Evolutionary conservation across 2,329 filamentous ascomycete species (phyloP), one percentile per base, ranked within the genome.

Genomic region (Colletotrichum destructivum): DNA sequence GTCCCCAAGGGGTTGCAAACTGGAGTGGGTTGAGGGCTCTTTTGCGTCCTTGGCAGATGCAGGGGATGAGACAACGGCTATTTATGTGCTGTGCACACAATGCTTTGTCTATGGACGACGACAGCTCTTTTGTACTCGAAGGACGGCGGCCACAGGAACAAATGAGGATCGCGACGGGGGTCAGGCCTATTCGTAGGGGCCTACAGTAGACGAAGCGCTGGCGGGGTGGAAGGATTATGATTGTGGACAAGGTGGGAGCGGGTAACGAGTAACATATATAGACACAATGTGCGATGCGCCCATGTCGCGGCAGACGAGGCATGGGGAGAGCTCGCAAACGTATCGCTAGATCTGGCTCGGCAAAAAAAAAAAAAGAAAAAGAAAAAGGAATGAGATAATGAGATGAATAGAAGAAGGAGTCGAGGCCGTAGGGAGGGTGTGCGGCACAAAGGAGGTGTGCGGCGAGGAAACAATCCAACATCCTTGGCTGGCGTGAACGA

Each of bases 271-370:
- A 70, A 61, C 62, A 66, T 72, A 71, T 72, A 71, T 71, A 72
- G 66, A 71, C 61, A 61, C 46, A 56, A 57, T 57, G 35, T 62
- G 35, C 35, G 65, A 69, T 66, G 70, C 52, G 66, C 47, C 35
- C 60, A 55, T 56, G 66, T 61, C 42, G 61, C 57, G 66, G 61
- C 55, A 56, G 66, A 62, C 70, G 55, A 71, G 31, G 61, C 70
- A 71, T 54, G 56, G 66, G 38, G 66, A 55, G 54, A 60, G 70
- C 47, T 57, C 49, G 56, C 44, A 70, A 44, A 64, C 47, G 55
- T 67, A 71, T 71, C 69, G 69, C 66, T 23, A 62, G 66, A 72
- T 72, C 70, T 65, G 69, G 61, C 60, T 61, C 70, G 55, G 66
- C 65, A 55, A 55, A 60, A 47, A 69, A 63, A 54, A 47, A 59